A percentile compares a stretch with the other conserved stretches of the same genome.
phyloP scores from a whole-genome alignment of 192 early-diverging fungal genomes.

The Mortierella antarctica region DNA sequence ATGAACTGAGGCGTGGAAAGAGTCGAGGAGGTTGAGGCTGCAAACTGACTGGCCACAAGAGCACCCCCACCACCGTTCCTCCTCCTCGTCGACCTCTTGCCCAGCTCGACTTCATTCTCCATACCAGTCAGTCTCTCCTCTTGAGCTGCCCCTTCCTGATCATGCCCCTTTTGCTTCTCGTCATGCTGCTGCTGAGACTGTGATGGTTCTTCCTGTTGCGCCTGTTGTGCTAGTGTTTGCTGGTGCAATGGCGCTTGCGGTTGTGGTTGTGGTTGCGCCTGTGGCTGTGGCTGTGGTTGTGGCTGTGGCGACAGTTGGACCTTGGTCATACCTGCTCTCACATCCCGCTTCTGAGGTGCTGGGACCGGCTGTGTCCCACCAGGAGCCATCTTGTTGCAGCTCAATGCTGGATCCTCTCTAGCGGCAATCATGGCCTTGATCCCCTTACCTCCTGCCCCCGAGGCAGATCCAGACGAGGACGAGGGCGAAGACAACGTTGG shows the following conservation, averaged over 20 bases:
- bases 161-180: not conserved
- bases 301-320: slow-evolving; percentile 16
- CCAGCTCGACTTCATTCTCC: slow-evolving; percentile 2
- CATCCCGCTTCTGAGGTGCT: slow-evolving; percentile 19
- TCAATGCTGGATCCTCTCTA: slow-evolving; percentile 39
- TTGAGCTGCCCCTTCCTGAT: not conserved
- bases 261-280: not conserved
- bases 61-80: slow-evolving; percentile 12
- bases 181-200: slow-evolving; percentile 1
- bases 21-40: not conserved
- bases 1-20: slow-evolving; percentile 17
- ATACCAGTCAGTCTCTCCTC: not conserved
- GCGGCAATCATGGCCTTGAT: slow-evolving; percentile 52
- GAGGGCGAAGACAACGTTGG: not conserved
- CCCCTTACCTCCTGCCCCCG: not conserved
- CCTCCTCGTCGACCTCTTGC: slow-evolving; percentile 22
- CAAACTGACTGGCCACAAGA: slow-evolving; percentile 29
- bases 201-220: too few species aligned
- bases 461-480: not conserved
- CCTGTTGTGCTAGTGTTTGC: too few species aligned
- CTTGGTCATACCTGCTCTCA: slow-evolving; percentile 32
- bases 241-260: not conserved
- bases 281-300: not conserved
- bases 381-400: slow-evolving; percentile 43
- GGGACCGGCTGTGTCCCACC: slow-evolving; percentile 25